phyloP scores from a whole-genome alignment of 2,329 filamentous ascomycete genomes.

The Diaporthe humulicola region DNA sequence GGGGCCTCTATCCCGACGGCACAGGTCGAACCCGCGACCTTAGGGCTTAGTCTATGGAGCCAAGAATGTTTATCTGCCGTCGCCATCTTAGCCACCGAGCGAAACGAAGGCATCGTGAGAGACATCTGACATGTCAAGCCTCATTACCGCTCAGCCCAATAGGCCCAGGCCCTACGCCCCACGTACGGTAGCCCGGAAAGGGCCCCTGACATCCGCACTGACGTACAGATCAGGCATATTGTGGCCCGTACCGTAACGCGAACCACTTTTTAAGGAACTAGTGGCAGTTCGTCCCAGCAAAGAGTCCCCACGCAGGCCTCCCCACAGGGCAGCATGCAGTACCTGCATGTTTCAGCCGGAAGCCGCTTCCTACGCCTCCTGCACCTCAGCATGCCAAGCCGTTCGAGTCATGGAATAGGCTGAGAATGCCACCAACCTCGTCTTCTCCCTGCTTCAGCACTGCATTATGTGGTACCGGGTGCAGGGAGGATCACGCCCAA shows the following conservation, averaged over 20 bases:
- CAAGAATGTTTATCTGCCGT: slow-evolving; percentile 1
- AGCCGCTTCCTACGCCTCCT: background rate
- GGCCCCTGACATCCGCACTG: background rate
- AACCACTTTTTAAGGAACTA: slow-evolving; percentile 5
- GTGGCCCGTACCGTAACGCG: background rate
- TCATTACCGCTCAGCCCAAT: background rate
- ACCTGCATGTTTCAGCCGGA: slow-evolving; percentile 4
- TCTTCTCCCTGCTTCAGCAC: background rate
- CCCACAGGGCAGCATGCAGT: background rate
- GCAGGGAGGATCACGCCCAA: background rate
- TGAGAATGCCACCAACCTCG: slow-evolving; percentile 12
- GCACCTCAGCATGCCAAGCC: background rate
- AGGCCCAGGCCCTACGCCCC: background rate
- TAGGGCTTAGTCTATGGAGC: background rate
- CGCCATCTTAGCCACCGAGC: background rate
- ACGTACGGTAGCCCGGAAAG: slow-evolving; percentile 15
- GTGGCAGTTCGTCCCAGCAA: slow-evolving; percentile 3
- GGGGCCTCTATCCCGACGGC: background rate
- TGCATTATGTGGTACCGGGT: slow-evolving; percentile 25
- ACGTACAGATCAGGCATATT: slow-evolving; percentile 6
- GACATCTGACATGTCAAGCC: slow-evolving; percentile 16
- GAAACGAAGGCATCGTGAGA: background rate
- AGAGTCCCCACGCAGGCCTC: background rate
- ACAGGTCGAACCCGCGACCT: background rate
- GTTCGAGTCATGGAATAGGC: slow-evolving; percentile 17